Evolutionary conservation across 2,329 filamentous ascomycete genomes (phyloP), one percentile per base, ranked within the genome.

Genomic region (Diaporthe citri): DNA sequence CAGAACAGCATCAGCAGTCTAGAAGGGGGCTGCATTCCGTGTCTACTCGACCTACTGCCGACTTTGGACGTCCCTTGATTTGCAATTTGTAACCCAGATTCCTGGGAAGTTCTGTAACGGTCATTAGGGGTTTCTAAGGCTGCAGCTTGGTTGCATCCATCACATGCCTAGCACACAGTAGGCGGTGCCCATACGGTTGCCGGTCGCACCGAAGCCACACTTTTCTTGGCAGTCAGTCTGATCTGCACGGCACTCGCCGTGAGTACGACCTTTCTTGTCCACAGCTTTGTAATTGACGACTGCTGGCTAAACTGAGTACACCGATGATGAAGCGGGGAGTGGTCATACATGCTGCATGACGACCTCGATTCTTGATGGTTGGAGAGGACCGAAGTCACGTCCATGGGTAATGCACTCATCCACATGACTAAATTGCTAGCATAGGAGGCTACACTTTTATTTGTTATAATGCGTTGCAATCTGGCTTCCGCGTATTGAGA

Each of bases 241-340:
- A 67, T 67, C 64, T n/a, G 25, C 43, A 39, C 64, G 64, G 64
- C 46, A 52, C 31, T 39, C 64, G 64, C 64, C 46, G 46, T n/a
- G n/a, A 7, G 17, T 52, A 17, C 17, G 15, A n/a, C 41, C 41
- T 66, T 2, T 25, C 12, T 9, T 20, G 34, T 28, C 15, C 8
- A 39, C 4, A n/a, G 25, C 4, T 48, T 48, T n/a, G 17, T 66
- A 22, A 15, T 66, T 28, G 22, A 36, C 22, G 5, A 34, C 55
- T 20, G 55, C 15, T 20, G 34, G 17, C 25, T 31, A 34, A 56
- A 20, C 9, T 31, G 34, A 56, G 28, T 17, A 34, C 31, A 22
- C 28, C 28, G 7, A 22, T 22, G 28, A 34, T 17, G 4, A 10
- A 12, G 15, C 28, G 17, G 28, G 62, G 3, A 36, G 20, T 13